Percentiles rank a stretch among this genome's conserved stretches.
Conservation (phyloP, 345 rosid species). For the Gossypium australe region DNA sequence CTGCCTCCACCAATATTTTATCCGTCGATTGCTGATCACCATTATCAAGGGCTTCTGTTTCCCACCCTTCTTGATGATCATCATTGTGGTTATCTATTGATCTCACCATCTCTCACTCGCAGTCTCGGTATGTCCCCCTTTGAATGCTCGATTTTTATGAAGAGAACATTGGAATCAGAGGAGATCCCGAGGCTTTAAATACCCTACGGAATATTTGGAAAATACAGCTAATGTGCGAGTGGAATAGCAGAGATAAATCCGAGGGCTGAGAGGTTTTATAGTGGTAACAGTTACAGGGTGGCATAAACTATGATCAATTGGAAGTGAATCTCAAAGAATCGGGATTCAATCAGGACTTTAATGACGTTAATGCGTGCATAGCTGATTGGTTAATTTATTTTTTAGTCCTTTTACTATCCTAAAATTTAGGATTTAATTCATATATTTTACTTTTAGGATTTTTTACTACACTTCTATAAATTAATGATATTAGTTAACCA, state of each 20-base stretch:
- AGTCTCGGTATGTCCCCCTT: neutral
- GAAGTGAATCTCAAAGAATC: neutral
- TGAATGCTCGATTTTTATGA: neutral
- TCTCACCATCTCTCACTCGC: neutral
- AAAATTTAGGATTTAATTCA: too few species aligned
- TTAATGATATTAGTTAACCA: too few species aligned
- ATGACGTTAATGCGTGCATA: neutral
- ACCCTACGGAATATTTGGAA: neutral
- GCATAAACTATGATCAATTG: neutral
- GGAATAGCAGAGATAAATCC: neutral
- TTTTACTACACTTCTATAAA: too few species aligned
- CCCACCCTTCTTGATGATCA: neutral
- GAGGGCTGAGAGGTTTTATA: neutral
- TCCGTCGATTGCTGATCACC: neutral
- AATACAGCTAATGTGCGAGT: neutral
- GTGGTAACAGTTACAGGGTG: neutral
- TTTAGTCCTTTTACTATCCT: too few species aligned
- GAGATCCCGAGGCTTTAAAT: neutral
- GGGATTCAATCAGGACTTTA: neutral
- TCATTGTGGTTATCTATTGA: neutral
- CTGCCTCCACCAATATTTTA: conserved; percentile 25
- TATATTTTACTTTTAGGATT: too few species aligned
- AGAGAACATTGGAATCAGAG: neutral
- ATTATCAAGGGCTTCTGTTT: neutral
- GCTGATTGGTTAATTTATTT: too few species aligned